These are phyloP conservation scores for Diutina neorugosa DNA, from an alignment of 1,139 yeast species.

Conservation along the genomic window DNA sequence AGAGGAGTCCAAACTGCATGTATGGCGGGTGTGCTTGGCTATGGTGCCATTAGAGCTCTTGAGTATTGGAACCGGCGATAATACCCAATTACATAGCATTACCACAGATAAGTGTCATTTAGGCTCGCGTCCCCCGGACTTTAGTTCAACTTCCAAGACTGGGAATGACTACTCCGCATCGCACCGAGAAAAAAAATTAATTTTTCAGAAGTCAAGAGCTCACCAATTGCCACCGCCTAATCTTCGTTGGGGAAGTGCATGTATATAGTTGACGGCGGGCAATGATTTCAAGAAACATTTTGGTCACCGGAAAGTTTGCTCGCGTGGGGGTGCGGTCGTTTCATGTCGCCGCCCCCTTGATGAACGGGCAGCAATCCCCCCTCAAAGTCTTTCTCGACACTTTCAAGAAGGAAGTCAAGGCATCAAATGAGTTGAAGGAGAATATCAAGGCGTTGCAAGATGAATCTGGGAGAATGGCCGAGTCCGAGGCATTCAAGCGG, in stretches of 20 bases:
- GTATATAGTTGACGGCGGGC: slow-evolving; percentile 1
- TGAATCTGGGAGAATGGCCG: slow-evolving; percentile 92
- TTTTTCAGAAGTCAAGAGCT: background rate
- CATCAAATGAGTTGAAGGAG: slow-evolving; percentile 79
- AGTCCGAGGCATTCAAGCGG: slow-evolving; percentile 82
- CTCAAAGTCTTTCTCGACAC: slow-evolving; percentile 89
- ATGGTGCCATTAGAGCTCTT: background rate
- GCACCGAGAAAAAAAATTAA: background rate
- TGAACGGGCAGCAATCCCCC: slow-evolving; percentile 41
- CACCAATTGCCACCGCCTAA: background rate
- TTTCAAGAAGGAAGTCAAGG: slow-evolving; percentile 81
- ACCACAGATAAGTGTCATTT: background rate
- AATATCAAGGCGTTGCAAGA: slow-evolving; percentile 92
- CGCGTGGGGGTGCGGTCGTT: background rate
- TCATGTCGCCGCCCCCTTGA: background rate
- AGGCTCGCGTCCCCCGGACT: background rate
- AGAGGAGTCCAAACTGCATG: background rate
- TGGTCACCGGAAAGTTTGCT: background rate
- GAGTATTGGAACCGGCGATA: background rate
- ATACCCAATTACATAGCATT: background rate
- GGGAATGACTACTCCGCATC: background rate
- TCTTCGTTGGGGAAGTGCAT: background rate
- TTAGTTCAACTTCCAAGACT: background rate
- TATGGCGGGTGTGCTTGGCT: background rate
- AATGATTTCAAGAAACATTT: slow-evolving; percentile 1